These are phyloP conservation scores for Aciculosporium take DNA, from an alignment of 2,329 filamentous ascomycete genomes.

Conservation along the genomic window DNA sequence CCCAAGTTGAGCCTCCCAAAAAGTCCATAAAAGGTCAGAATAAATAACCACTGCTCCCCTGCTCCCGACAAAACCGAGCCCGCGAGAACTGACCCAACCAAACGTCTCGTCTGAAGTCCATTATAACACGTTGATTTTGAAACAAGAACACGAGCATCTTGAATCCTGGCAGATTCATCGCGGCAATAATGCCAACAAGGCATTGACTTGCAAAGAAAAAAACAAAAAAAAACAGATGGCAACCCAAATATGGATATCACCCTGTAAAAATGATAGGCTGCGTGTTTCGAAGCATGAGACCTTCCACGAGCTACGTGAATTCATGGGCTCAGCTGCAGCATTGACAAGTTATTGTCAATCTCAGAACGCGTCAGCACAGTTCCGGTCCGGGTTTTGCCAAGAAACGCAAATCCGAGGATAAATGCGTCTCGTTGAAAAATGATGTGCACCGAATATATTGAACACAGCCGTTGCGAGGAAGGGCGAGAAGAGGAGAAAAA, in stretches of 20 bases:
- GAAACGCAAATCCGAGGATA: neutral
- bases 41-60: neutral
- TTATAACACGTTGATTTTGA: neutral
- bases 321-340: neutral
- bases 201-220: too few relatives aligned
- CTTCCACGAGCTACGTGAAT: neutral
- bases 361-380: neutral
- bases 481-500: neutral
- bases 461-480: neutral
- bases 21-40: too few relatives aligned
- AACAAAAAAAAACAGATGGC: neutral
- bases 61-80: neutral
- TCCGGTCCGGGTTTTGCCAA: neutral
- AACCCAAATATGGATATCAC: conserved; percentile 1
- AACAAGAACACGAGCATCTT: neutral
- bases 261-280: neutral
- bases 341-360: neutral
- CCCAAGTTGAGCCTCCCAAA: neutral
- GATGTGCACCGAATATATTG: neutral
- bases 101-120: neutral
- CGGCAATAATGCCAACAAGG: neutral
- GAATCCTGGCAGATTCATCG: conserved; percentile 4
- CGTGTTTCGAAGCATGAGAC: neutral
- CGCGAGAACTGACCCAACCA: neutral
- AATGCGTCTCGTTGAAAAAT: neutral